Conservation (phyloP, 176 grass and related monocot species). For the Rhipidocladum racemiflorum region DNA sequence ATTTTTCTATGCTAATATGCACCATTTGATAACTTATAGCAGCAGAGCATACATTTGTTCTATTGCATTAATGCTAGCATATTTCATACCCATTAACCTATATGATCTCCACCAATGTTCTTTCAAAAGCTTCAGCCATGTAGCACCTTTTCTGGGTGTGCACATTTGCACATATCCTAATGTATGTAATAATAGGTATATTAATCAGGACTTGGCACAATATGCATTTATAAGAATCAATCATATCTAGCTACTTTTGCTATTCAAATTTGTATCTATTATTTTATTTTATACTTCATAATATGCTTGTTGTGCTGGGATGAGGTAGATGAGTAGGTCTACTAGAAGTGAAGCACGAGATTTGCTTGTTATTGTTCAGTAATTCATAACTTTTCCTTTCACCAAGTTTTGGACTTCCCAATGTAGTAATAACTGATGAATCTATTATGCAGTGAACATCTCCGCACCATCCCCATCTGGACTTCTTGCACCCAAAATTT, state of each 20-base stretch:
- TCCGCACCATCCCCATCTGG: constrained; percentile 35
- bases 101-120: background rate
- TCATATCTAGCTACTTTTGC: background rate
- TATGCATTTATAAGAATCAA: background rate
- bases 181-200: constrained; percentile 11
- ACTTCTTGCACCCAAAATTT: constrained; percentile 39
- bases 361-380: constrained; percentile 6
- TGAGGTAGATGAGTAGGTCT: background rate
- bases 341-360: background rate
- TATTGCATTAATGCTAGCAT: background rate
- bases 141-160: background rate
- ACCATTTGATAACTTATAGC: constrained; percentile 2
- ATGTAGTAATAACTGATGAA: constrained; percentile 23
- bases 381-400: constrained; percentile 12
- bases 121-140: constrained; percentile 9
- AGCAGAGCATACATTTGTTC: background rate
- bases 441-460: constrained; percentile 62
- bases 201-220: background rate
- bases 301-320: constrained; percentile 3
- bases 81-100: background rate
- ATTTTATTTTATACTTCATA: background rate
- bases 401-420: background rate
- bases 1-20: background rate
- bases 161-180: background rate
- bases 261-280: background rate